These are phyloP conservation scores for Claviceps sp. DNA, from an alignment of 2,329 filamentous ascomycete genomes.

Conservation along the genomic window DNA sequence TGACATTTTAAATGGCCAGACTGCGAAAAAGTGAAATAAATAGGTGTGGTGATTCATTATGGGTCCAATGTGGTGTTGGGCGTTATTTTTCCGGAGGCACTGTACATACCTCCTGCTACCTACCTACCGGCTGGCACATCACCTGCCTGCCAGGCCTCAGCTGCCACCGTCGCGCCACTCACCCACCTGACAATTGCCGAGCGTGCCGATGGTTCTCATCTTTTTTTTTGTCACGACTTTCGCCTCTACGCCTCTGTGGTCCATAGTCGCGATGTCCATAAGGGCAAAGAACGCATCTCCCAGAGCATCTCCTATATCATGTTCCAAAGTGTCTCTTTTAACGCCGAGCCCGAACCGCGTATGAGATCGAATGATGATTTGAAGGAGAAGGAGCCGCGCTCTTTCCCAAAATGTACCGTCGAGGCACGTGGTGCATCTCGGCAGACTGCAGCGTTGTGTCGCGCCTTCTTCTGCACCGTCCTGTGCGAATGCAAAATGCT, in stretches of 20 bases:
- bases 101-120: too few relatives aligned
- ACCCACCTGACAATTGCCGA: background rate
- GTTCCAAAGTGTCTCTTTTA: too few relatives aligned
- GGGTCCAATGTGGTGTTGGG: too few relatives aligned
- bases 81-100: too few relatives aligned
- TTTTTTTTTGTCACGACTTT: background rate
- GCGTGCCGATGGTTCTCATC: background rate
- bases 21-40: too few relatives aligned
- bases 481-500: background rate
- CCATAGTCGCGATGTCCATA: too few relatives aligned
- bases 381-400: background rate
- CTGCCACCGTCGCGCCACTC: slow-evolving; percentile 1
- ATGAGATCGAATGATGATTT: too few relatives aligned
- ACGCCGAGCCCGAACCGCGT: too few relatives aligned
- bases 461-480: background rate
- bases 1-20: too few relatives aligned
- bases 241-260: background rate
- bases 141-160: background rate
- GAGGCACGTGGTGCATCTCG: background rate
- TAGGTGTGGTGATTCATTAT: too few relatives aligned
- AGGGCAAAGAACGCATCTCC: too few relatives aligned
- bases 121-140: background rate
- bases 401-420: background rate
- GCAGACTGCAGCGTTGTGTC: background rate
- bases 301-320: too few relatives aligned